phyloP scores from a whole-genome alignment of 148 eudicot species.

The Fallopia convolvulus region DNA sequence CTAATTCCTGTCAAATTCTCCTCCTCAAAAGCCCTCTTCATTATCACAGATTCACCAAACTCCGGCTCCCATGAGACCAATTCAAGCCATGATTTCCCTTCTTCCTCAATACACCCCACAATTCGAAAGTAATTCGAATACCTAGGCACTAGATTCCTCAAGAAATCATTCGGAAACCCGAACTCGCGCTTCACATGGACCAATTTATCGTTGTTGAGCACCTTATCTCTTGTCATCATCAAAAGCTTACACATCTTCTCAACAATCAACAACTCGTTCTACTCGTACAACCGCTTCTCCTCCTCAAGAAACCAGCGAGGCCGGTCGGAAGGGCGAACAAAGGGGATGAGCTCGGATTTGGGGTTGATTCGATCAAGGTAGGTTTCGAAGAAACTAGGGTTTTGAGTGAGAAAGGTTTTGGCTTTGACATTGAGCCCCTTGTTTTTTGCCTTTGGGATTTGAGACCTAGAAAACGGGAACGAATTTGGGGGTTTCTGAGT shows the following conservation, averaged over 20 bases:
- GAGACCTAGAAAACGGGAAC: too few relatives aligned
- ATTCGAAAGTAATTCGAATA: constrained; percentile 49
- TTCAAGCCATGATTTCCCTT: constrained; percentile 36
- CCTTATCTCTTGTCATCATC: constrained; percentile 69
- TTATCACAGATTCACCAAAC: constrained; percentile 48
- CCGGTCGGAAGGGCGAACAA: constrained; percentile 38
- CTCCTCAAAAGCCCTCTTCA: constrained; percentile 64
- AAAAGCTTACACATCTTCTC: constrained; percentile 59
- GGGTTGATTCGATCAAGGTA: constrained; percentile 62
- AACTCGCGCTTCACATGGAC: constrained; percentile 70
- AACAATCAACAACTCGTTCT: constrained; percentile 46
- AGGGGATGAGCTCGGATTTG: constrained; percentile 43
- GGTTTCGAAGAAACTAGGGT: constrained; percentile 55
- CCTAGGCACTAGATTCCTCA: constrained; percentile 40
- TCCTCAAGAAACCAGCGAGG: constrained; percentile 39
- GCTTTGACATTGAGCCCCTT: constrained; percentile 34
- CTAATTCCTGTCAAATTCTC: constrained; percentile 49
- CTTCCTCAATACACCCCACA: constrained; percentile 40
- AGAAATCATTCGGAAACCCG: constrained; percentile 72
- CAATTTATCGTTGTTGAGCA: constrained; percentile 52
- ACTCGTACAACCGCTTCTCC: constrained; percentile 29
- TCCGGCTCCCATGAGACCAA: constrained; percentile 54
- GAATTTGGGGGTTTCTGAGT: too few relatives aligned
- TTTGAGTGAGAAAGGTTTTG: constrained; percentile 39
- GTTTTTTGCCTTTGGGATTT: too few relatives aligned